A percentile compares a stretch with the other conserved stretches of the same genome.
phyloP scores from a whole-genome alignment of 2,329 filamentous ascomycete species.

The Fusarium pininemorale region DNA sequence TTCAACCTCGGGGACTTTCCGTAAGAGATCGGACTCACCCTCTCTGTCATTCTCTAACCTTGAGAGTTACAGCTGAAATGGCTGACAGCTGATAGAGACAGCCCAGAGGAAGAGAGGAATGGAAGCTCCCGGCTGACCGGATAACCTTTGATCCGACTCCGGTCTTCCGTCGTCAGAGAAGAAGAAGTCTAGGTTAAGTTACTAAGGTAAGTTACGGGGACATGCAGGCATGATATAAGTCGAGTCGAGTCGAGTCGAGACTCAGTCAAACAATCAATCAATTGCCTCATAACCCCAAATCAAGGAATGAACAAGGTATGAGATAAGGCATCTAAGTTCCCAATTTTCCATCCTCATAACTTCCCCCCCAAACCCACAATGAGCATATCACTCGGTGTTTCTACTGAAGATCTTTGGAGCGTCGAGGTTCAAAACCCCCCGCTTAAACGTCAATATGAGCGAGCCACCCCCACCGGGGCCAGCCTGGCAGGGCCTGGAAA shows the following conservation, averaged over 20 bases:
- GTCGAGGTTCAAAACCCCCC: slow-evolving; percentile 9
- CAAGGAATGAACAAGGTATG: not conserved
- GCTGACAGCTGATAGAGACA: not conserved
- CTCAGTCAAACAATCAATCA: not conserved
- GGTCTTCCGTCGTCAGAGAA: not conserved
- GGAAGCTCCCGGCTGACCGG: slow-evolving; percentile 7
- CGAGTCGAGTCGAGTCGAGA: not conserved
- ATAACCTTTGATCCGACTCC: slow-evolving; percentile 31
- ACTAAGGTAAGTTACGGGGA: not conserved
- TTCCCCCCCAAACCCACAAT: slow-evolving; percentile 23
- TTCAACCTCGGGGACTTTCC: slow-evolving; percentile 32
- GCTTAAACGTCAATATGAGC: slow-evolving; percentile 38
- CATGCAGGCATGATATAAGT: slow-evolving; percentile 4
- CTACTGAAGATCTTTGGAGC: slow-evolving; percentile 13
- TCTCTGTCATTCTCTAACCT: not conserved
- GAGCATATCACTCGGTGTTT: slow-evolving; percentile 26
- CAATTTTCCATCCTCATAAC: slow-evolving; percentile 1
- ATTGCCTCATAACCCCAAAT: slow-evolving; percentile 8
- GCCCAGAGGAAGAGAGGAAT: not conserved
- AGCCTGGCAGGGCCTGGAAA: slow-evolving; percentile 12
- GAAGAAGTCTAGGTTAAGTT: not conserved
- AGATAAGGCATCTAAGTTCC: not conserved
- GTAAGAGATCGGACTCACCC: not conserved
- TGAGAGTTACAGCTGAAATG: not conserved
- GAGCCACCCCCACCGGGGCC: slow-evolving; percentile 37